A percentile compares a stretch with the other conserved stretches of the same genome.
Conservation (phyloP, 805 yeast species). For the Kodamaea fukazawae region DNA sequence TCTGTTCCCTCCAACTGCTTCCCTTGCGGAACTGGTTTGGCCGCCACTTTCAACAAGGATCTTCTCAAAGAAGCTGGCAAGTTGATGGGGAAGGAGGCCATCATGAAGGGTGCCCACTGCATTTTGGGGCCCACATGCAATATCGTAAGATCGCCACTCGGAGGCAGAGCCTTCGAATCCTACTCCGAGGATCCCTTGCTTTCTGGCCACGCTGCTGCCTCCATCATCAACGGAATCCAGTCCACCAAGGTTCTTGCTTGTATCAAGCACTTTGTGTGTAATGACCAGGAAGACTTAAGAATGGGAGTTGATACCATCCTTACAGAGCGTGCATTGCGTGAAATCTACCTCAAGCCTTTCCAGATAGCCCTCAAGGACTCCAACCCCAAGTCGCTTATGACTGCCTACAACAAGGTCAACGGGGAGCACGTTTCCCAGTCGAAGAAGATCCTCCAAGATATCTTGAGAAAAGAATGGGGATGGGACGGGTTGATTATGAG, state of each 20-base stretch:
- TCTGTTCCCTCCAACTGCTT: conserved; percentile 55
- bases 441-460: conserved; percentile 39
- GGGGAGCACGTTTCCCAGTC: conserved; percentile 56
- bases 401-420: conserved; percentile 61
- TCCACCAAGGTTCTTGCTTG: conserved; percentile 49
- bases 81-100: conserved; percentile 54
- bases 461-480: conserved; percentile 55
- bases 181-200: conserved; percentile 60
- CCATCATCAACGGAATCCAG: conserved; percentile 55
- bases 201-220: conserved; percentile 47
- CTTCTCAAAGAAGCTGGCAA: conserved; percentile 49
- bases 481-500: conserved; percentile 57
- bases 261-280: conserved; percentile 61
- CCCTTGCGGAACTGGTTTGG: conserved; percentile 61
- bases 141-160: conserved; percentile 56
- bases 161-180: conserved; percentile 63
- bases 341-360: conserved; percentile 62
- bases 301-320: conserved; percentile 46
- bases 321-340: conserved; percentile 61
- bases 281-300: conserved; percentile 60
- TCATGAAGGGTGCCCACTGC: conserved; percentile 50
- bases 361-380: conserved; percentile 54
- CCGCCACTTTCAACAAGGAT: conserved; percentile 53
- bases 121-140: conserved; percentile 49
- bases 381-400: conserved; percentile 57